phyloP scores from a whole-genome alignment of 108 stramenopile species.

The Aurantiochytrium sp. region DNA sequence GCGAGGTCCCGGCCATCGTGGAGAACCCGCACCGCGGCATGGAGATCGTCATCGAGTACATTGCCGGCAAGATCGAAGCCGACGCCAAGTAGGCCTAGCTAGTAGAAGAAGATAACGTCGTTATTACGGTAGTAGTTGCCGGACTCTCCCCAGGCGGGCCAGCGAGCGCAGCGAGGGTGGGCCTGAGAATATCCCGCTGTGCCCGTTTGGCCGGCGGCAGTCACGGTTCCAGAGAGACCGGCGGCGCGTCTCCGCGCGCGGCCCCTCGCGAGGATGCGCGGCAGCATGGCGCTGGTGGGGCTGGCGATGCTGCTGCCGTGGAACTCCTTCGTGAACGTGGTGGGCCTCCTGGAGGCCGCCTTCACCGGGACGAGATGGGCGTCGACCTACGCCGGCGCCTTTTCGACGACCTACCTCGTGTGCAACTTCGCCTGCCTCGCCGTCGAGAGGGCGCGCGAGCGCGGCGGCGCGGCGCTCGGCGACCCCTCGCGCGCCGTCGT shows the following conservation, averaged over 20 bases:
- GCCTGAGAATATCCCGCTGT: too few relatives aligned
- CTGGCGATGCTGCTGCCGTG: conserved; percentile 24
- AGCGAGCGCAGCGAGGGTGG: too few relatives aligned
- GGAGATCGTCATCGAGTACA: background rate
- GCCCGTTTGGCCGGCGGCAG: too few relatives aligned
- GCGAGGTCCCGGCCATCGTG: background rate
- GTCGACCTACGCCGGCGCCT: background rate
- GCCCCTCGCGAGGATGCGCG: background rate
- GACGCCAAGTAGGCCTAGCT: too few relatives aligned
- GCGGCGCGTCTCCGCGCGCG: too few relatives aligned
- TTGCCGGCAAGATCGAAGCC: background rate
- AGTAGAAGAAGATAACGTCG: too few relatives aligned
- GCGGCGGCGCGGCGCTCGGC: background rate
- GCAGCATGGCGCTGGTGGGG: background rate
- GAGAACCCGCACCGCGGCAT: background rate
- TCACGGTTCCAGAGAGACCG: too few relatives aligned
- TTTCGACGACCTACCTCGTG: background rate
- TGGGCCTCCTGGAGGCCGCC: background rate
- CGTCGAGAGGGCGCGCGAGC: background rate
- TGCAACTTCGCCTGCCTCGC: background rate
- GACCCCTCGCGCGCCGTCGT: background rate
- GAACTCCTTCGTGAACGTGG: background rate
- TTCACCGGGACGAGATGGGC: background rate
- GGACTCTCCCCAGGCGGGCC: too few relatives aligned
- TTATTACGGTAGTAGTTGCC: too few relatives aligned